Percentiles rank a stretch among this genome's conserved stretches.
Conservation (phyloP, 768 basidiomycete genomes). For the Rhizopogon vesiculosus region DNA sequence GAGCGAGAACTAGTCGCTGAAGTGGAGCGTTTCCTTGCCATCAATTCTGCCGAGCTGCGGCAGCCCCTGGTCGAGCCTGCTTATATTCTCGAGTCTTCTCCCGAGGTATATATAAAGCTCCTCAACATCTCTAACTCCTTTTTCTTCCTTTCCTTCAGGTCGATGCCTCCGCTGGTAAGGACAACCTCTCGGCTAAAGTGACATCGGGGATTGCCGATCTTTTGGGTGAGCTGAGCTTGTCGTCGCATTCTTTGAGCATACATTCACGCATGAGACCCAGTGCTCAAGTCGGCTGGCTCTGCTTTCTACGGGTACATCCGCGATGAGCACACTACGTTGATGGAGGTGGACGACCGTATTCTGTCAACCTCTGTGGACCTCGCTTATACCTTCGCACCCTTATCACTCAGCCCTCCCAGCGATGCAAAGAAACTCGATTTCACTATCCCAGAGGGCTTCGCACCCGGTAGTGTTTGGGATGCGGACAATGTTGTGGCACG, state of each 20-base stretch:
- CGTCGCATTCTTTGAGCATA: background rate
- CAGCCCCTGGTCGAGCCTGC: background rate
- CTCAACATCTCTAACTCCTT: background rate
- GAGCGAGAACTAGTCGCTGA: background rate
- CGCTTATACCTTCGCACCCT: slow-evolving; percentile 54
- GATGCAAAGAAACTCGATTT: slow-evolving; percentile 55
- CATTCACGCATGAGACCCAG: slow-evolving; percentile 35
- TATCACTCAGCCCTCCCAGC: slow-evolving; percentile 41
- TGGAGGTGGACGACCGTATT: slow-evolving; percentile 81
- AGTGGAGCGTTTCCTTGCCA: slow-evolving; percentile 5
- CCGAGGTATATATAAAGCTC: slow-evolving; percentile 4
- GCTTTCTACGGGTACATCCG: slow-evolving; percentile 76
- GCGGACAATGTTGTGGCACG: slow-evolving; percentile 42
- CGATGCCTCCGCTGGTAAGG: slow-evolving; percentile 62
- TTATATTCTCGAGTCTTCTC: background rate
- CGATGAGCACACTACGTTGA: slow-evolving; percentile 88
- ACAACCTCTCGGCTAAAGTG: slow-evolving; percentile 56
- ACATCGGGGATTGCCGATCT: slow-evolving; percentile 74
- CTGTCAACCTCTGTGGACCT: slow-evolving; percentile 87
- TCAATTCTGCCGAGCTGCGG: slow-evolving; percentile 2
- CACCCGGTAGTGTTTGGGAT: slow-evolving; percentile 56
- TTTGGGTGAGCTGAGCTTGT: slow-evolving; percentile 58
- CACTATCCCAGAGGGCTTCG: slow-evolving; percentile 27
- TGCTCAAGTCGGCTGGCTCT: slow-evolving; percentile 87
- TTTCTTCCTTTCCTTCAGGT: slow-evolving; percentile 35